Conservation (phyloP, 305 asterid species). For the Fraxinus xanthoxyloides region DNA sequence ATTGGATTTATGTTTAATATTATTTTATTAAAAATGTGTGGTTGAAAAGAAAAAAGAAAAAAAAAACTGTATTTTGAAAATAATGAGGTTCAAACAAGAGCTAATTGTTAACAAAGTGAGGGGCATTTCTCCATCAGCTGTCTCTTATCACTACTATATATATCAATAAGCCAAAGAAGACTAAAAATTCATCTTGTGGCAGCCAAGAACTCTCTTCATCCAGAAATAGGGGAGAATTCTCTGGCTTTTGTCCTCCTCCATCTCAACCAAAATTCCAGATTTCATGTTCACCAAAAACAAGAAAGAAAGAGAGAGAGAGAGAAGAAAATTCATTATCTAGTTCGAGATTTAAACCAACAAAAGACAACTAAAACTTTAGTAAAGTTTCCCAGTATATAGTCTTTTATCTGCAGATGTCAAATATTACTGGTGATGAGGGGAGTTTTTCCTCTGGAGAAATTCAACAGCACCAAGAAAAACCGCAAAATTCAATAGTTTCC, state of each 20-base stretch:
- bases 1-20: not conserved
- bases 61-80: not conserved
- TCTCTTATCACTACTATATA: slow-evolving; percentile 34
- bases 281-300: slow-evolving; percentile 36
- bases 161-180: slow-evolving; percentile 76
- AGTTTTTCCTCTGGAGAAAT: slow-evolving; percentile 88
- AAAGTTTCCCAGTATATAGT: not conserved
- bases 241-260: slow-evolving; percentile 57
- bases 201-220: slow-evolving; percentile 23
- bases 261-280: slow-evolving; percentile 29
- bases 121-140: slow-evolving; percentile 34
- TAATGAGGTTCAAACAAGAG: not conserved
- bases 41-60: not conserved
- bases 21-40: not conserved
- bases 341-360: slow-evolving; percentile 6
- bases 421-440: slow-evolving; percentile 72
- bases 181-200: slow-evolving; percentile 20
- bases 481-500: slow-evolving; percentile 20
- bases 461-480: slow-evolving; percentile 43
- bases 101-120: slow-evolving; percentile 18
- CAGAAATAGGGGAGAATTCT: slow-evolving; percentile 46
- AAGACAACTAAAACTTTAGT: not conserved
- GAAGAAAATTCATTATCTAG: not conserved
- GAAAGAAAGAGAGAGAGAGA: not conserved
- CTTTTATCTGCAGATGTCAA: slow-evolving; percentile 48